These are phyloP conservation scores for Chlorokybus atmophyticus DNA, from an alignment of 139 green algal genomes.

Conservation along the genomic window DNA sequence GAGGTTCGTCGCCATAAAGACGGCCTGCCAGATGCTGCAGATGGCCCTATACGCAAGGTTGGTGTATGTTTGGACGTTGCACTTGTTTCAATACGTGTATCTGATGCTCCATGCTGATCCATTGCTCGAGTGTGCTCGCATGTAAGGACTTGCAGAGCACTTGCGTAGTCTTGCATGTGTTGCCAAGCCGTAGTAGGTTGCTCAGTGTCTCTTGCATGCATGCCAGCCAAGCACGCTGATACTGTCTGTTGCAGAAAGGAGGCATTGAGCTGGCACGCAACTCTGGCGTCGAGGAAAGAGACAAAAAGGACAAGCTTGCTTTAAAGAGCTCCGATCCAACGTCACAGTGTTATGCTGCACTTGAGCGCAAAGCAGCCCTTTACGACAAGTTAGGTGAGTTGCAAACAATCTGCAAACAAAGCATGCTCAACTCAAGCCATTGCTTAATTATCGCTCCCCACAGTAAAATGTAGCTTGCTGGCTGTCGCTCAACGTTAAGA, in stretches of 20 bases:
- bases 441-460: too few relatives aligned
- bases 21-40: too few relatives aligned
- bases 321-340: not conserved
- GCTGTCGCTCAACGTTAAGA: too few relatives aligned
- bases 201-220: not conserved
- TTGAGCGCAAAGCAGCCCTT: conserved; percentile 64
- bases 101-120: too few relatives aligned
- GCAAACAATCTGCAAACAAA: too few relatives aligned
- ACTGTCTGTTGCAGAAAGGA: conserved; percentile 10
- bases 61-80: too few relatives aligned
- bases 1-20: too few relatives aligned
- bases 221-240: not conserved
- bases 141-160: conserved; percentile 1
- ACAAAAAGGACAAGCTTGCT: conserved; percentile 5
- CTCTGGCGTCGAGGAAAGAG: conserved; percentile 46
- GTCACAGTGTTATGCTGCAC: conserved; percentile 34
- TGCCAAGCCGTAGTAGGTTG: not conserved
- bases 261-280: conserved; percentile 44
- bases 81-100: too few relatives aligned
- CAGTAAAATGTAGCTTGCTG: too few relatives aligned
- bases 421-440: too few relatives aligned
- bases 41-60: too few relatives aligned
- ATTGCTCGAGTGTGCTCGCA: too few relatives aligned
- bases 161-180: not conserved
- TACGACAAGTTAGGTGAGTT: conserved; percentile 63